Evolutionary conservation across 2,329 filamentous ascomycete genomes (phyloP).

Genomic region (Curvularia eragrostidis): DNA sequence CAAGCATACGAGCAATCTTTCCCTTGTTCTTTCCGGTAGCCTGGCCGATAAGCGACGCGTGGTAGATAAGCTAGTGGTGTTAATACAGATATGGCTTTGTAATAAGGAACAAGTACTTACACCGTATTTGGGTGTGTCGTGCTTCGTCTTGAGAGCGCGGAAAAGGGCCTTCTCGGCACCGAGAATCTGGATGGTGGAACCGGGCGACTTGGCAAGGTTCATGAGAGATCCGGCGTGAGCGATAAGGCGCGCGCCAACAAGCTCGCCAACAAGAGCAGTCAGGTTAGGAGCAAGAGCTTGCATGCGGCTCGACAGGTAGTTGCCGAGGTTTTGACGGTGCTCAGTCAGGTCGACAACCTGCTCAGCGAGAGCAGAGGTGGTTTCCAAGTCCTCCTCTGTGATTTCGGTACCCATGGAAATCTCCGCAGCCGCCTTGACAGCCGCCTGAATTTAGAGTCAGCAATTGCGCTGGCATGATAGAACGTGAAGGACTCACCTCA

Average conservation of each 20-base stretch:
- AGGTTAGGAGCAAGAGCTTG: conserved; percentile 95
- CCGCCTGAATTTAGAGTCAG: conserved; percentile 49
- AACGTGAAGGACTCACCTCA: conserved; percentile 56
- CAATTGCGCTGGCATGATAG: not conserved
- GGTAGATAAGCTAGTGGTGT: conserved; percentile 68
- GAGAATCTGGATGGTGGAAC: conserved; percentile 95
- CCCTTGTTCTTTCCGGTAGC: conserved; percentile 99
- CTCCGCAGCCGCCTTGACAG: conserved; percentile 92
- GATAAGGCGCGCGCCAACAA: conserved; percentile 93
- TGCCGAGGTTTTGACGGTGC: conserved; percentile 78
- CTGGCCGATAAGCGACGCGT: conserved; percentile 79
- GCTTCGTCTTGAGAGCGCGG: conserved; percentile 97
- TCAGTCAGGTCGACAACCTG: conserved; percentile 92
- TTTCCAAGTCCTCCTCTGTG: conserved; percentile 86
- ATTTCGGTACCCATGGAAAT: conserved; percentile 99
- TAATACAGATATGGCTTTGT: conserved; percentile 76
- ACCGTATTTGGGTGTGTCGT: conserved; percentile 98
- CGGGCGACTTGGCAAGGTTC: conserved; percentile 92
- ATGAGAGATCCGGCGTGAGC: conserved; percentile 93
- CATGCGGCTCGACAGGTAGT: conserved; percentile 92
- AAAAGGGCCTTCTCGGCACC: conserved; percentile 99
- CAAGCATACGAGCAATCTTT: conserved; percentile 96
- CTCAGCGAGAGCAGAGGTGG: conserved; percentile 89
- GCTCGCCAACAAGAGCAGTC: conserved; percentile 88
- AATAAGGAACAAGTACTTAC: conserved; percentile 45